Base-by-base conservation (phyloP, 129 eudicot genomes). In the Calendula officinalis region DNA sequence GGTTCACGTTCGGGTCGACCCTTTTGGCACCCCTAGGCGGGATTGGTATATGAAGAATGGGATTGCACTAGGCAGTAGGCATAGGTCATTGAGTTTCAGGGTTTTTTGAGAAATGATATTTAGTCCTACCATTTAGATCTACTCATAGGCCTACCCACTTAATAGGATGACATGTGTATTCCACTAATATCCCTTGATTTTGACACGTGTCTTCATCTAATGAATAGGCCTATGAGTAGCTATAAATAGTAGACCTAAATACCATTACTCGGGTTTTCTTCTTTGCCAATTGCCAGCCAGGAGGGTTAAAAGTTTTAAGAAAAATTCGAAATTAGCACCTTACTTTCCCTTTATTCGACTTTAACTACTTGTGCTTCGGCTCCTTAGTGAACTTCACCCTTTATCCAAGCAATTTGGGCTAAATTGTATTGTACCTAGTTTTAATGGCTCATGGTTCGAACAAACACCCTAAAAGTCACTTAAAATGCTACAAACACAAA, bases 321-420 rank as follows among this genome's bases (percentile, higher is more conserved):
- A 33, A 45, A 57, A 37, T n/a, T 63, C 41, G 8, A 32, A 9
- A 27, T 63, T 62, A 45, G 44, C 41, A 42, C 6, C 43, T 46
- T 62, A 33, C 33, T 33, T 62, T 63, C 44, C 13, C 6, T 13
- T 43, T 32, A 33, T 51, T 44, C 54, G 13, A 17, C 30, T 17
- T 15, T 7, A 30, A 62, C n/a, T n/a, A 41, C 47, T 13, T 67
- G 10, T 54, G 53, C 72, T 53, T 13, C 27, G 8, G 71, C 34
- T 67, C 10, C 22, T 3, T 64, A 8, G 56, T 32, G 10, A 46
- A 63, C 13, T 8, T 63, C n/a, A 30, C 15, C 68, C 35, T 39
- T 67, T 36, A 43, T 68, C 34, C 44, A 9, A 39, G 44, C 17
- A 38, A 3, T 65, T 54, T 13, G 13, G 3, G 39, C 60, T 48